Conservation (phyloP, 768 basidiomycete genomes). For the Mycena sanguinolenta region DNA sequence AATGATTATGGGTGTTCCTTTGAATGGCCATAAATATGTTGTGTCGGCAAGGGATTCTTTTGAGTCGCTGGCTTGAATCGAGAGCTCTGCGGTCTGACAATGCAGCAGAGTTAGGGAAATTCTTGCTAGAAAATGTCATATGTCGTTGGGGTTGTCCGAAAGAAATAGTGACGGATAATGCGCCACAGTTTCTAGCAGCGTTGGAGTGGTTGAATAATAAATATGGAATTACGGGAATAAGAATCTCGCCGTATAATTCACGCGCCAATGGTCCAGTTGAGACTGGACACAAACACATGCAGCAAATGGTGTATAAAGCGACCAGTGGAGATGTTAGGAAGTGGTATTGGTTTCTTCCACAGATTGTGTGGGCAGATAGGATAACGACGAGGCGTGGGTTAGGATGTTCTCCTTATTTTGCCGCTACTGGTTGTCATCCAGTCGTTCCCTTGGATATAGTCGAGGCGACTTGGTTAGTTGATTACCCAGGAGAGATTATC, state of each 20-base stretch:
- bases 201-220: too few species aligned
- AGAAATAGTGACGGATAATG: too few species aligned
- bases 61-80: too few species aligned
- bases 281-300: neutral
- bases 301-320: conserved; percentile 1
- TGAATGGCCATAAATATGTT: too few species aligned
- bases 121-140: conserved; percentile 11
- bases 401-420: conserved; percentile 20
- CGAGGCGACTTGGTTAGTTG: neutral
- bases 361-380: conserved; percentile 14
- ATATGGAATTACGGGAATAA: too few species aligned
- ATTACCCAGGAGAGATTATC: too few species aligned
- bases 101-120: neutral
- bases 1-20: too few species aligned
- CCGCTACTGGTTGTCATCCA: conserved; percentile 1
- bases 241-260: conserved; percentile 7
- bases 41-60: too few species aligned
- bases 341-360: conserved; percentile 26
- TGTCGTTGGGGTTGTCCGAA: neutral
- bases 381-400: conserved; percentile 14
- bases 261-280: conserved; percentile 17
- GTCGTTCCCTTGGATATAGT: neutral
- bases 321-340: conserved; percentile 13
- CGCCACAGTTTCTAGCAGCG: too few species aligned
- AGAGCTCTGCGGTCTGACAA: too few species aligned